phyloP scores from a whole-genome alignment of 371 early-diverging fungal species.

The Mortierella sp. region DNA sequence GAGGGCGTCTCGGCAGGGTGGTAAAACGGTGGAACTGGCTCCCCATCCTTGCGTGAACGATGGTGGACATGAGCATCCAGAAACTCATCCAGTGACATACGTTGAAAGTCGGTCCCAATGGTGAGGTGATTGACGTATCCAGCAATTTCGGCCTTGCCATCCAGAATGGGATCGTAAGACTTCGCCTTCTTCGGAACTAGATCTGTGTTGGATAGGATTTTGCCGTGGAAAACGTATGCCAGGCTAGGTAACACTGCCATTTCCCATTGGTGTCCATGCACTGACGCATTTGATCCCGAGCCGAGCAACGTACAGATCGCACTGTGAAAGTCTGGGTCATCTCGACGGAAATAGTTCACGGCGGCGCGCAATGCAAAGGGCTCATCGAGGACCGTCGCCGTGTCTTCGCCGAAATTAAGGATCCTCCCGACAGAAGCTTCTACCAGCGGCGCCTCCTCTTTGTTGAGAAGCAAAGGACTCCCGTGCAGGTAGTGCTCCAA shows the following conservation, averaged over 20 bases:
- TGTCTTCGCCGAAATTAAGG: conserved; percentile 1
- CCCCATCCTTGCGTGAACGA: conserved; percentile 11
- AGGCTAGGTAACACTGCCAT: conserved; percentile 14
- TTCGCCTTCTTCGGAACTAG: conserved; percentile 6
- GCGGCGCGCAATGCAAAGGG: conserved; percentile 24
- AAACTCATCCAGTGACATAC: conserved; percentile 23
- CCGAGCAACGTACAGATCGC: conserved; percentile 25
- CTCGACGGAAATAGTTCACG: conserved; percentile 18
- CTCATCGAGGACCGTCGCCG: conserved; percentile 15
- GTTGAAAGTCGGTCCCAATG: conserved; percentile 15
- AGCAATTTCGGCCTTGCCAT: conserved; percentile 12
- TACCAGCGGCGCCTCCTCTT: conserved; percentile 13
- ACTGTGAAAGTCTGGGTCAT: conserved; percentile 23
- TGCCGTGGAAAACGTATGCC: conserved; percentile 18
- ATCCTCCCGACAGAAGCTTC: conserved; percentile 38
- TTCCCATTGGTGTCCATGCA: conserved; percentile 15
- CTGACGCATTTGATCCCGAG: conserved; percentile 8
- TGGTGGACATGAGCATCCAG: conserved; percentile 19
- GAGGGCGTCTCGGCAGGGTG: conserved; percentile 13
- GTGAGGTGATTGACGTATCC: conserved; percentile 6
- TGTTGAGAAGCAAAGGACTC: conserved; percentile 2
- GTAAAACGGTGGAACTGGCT: conserved; percentile 24
- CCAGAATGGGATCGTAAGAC: conserved; percentile 13
- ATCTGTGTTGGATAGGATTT: conserved; percentile 7
- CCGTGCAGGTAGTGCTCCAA: conserved; percentile 21